Conservation (phyloP, 805 yeast species). For the Candida yuanshanica region DNA sequence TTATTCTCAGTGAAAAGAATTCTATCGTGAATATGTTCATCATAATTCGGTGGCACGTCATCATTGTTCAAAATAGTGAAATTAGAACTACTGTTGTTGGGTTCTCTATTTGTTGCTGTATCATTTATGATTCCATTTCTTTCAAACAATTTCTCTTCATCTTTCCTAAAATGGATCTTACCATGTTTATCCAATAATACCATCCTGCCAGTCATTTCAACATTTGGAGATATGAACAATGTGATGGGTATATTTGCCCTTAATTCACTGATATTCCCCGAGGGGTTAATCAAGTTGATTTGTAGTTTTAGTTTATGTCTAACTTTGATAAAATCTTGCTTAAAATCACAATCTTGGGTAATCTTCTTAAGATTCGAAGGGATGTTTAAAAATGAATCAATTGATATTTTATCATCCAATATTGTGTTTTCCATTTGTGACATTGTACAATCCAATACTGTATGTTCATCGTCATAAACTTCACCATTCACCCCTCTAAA, state of each 20-base stretch:
- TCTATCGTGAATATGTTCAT: conserved; percentile 63
- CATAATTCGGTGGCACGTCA: conserved; percentile 68
- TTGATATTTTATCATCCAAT: conserved; percentile 53
- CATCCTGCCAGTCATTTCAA: conserved; percentile 44
- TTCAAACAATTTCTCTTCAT: conserved; percentile 28
- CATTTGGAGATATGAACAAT: conserved; percentile 69
- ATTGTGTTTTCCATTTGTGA: conserved; percentile 38
- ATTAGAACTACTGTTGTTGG: conserved; percentile 5
- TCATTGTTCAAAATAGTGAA: conserved; percentile 30
- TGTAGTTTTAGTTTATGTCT: conserved; percentile 77
- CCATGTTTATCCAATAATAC: conserved; percentile 34
- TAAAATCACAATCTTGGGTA: conserved; percentile 79
- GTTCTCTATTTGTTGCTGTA: conserved; percentile 1
- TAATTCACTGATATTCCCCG: conserved; percentile 79
- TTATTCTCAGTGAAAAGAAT: conserved; percentile 21
- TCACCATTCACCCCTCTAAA: conserved; percentile 52
- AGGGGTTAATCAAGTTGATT: conserved; percentile 63
- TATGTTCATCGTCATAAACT: conserved; percentile 54
- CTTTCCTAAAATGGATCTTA: conserved; percentile 36
- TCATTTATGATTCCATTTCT: conserved; percentile 8
- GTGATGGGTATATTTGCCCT: conserved; percentile 80
- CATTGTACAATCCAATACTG: conserved; percentile 45
- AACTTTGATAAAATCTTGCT: conserved; percentile 58
- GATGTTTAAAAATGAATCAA: conserved; percentile 50
- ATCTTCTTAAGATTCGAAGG: conserved; percentile 68